Base-by-base conservation (phyloP, 2,329 filamentous ascomycete genomes). In the Colletotrichum melonis region DNA sequence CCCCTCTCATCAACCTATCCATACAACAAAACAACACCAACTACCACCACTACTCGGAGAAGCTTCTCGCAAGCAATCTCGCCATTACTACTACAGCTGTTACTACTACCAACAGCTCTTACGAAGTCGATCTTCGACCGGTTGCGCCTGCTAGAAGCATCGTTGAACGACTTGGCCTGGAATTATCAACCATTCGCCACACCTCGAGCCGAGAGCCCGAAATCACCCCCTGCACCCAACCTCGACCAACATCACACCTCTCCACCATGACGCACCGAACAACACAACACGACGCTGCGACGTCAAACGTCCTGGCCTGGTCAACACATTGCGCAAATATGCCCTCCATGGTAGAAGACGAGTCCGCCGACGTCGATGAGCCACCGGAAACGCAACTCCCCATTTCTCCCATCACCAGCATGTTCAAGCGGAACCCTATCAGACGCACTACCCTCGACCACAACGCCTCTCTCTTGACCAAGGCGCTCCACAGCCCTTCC, bases 391-490 rank as follows among this genome's bases (percentile, higher is more conserved):
- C 81, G 72, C 77, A 75, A 71, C 76, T 79, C 74, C 76, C 66
- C 76, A 74, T 56, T 72, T 78, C 76, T 62, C 77, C 76, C 58
- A 78, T 74, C 74, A 78, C 65, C 76, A 80, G 76, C 76, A 84
- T 80, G 82, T 91, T 86, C 80, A 83, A 82, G 78, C 86, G 85
- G 82, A 87, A 83, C 64, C 80, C 80, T 62, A 84, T 88, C 67
- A 85, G 85, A 78, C 84, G 85, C 52, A 82, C 88, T 42, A 85
- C 81, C 38, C 16, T 74, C 8, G 87, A 89, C 67, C 89, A 89
- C 64, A 91, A 94, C 77, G 90, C 95, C 78, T 98, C 97, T 16
- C 89, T 99, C 52, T 87, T 99, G 78, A 98, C 97, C 28, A 92
- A 92, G 80, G 96, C 95, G 46, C 90, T 98, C 67, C 91, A 92